These are phyloP conservation scores for Phytophthora aleatoria DNA, from an alignment of 352 stramenopile genomes.

Conservation along the genomic window DNA sequence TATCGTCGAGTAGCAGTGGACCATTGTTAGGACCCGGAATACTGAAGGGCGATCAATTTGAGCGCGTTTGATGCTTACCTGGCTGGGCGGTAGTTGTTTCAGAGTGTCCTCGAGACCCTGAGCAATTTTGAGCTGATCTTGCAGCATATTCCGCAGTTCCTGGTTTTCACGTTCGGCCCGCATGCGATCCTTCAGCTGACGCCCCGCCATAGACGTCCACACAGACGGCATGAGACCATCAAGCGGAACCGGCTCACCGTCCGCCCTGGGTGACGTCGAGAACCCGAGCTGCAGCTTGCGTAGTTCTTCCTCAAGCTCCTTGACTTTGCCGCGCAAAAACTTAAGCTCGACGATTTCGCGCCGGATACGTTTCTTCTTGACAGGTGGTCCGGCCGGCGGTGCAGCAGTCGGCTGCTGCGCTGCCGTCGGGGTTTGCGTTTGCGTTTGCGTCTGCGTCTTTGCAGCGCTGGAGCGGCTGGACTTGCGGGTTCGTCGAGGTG, in stretches of 20 bases:
- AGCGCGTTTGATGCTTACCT: slow-evolving; percentile 21
- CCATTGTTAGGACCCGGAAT: slow-evolving; percentile 9
- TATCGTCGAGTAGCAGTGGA: slow-evolving; percentile 20
- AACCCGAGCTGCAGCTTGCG: slow-evolving; percentile 25
- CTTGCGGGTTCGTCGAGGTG: slow-evolving; percentile 11
- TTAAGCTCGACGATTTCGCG: slow-evolving; percentile 42
- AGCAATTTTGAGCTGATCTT: slow-evolving; percentile 38
- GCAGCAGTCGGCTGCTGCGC: neutral
- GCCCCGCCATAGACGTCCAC: slow-evolving; percentile 34
- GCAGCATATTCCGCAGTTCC: slow-evolving; percentile 29
- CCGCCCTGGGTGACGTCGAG: slow-evolving; percentile 1
- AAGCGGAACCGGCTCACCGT: slow-evolving; percentile 3
- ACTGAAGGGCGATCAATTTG: neutral
- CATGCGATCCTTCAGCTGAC: slow-evolving; percentile 33
- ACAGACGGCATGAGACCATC: slow-evolving; percentile 24
- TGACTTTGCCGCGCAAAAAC: slow-evolving; percentile 35
- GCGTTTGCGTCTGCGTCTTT: neutral
- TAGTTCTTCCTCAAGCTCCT: slow-evolving; percentile 39
- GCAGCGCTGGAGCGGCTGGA: slow-evolving; percentile 7
- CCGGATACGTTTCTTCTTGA: slow-evolving; percentile 40
- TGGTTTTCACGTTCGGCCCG: slow-evolving; percentile 37
- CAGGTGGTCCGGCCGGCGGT: slow-evolving; percentile 3
- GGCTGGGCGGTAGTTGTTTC: slow-evolving; percentile 28
- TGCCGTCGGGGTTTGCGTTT: slow-evolving; percentile 4
- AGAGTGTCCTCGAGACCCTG: slow-evolving; percentile 38